phyloP scores from a whole-genome alignment of 352 stramenopile genomes.

The Pythium volutum region DNA sequence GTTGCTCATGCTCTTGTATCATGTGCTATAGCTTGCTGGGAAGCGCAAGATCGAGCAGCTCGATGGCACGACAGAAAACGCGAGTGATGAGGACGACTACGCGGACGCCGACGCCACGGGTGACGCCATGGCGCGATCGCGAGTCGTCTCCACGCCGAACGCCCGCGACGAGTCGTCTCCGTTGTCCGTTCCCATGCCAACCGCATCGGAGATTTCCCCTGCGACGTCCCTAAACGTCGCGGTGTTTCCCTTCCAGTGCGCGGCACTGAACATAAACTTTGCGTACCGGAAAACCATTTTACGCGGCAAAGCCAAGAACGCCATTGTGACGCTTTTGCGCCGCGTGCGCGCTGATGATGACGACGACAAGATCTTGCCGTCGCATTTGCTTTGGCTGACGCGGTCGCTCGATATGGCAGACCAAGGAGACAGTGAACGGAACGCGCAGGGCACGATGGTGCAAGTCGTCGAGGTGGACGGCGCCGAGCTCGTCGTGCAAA shows the following conservation, averaged over 20 bases:
- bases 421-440: background rate
- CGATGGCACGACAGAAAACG: slow-evolving; percentile 10
- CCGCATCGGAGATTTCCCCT: background rate
- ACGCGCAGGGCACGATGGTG: slow-evolving; percentile 2
- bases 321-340: slow-evolving; percentile 17
- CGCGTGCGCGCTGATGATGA: slow-evolving; percentile 2
- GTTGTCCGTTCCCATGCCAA: background rate
- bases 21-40: background rate
- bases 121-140: background rate
- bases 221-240: slow-evolving; percentile 9
- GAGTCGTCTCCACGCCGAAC: background rate
- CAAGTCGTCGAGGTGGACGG: slow-evolving; percentile 14
- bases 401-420: background rate
- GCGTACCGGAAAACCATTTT: slow-evolving; percentile 10
- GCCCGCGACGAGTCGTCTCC: background rate
- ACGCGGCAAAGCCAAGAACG: slow-evolving; percentile 14
- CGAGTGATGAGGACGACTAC: background rate
- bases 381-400: slow-evolving; percentile 18
- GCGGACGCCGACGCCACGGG: background rate
- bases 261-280: slow-evolving; percentile 20
- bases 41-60: slow-evolving; percentile 26
- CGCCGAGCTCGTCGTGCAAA: slow-evolving; percentile 4
- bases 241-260: slow-evolving; percentile 19
- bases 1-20: background rate
- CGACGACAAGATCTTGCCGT: slow-evolving; percentile 10